These are phyloP conservation scores for Akanthomyces lecanii DNA, from an alignment of 2,329 filamentous ascomycete species.

Conservation along the genomic window DNA sequence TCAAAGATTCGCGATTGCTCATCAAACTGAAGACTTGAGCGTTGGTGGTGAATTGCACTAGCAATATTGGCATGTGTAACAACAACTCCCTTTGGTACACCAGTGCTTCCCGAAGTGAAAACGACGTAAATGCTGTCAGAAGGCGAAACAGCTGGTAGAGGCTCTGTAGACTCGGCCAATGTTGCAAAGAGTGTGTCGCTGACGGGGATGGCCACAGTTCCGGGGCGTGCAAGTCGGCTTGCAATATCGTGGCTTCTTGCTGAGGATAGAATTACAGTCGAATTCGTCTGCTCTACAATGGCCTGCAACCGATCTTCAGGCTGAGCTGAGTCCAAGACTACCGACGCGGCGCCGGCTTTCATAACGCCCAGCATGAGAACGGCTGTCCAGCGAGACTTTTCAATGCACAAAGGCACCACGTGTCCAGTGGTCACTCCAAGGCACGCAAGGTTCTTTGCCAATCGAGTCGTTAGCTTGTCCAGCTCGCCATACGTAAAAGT, in stretches of 20 bases:
- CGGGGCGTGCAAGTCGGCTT: conserved; percentile 5
- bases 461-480: conserved; percentile 7
- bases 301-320: conserved; percentile 7
- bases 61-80: conserved; percentile 13
- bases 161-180: neutral
- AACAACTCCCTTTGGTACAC: conserved; percentile 39
- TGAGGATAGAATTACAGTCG: conserved; percentile 11
- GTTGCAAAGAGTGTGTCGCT: neutral
- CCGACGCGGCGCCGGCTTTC: conserved; percentile 18
- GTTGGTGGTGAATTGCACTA: conserved; percentile 23
- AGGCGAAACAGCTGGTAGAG: neutral
- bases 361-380: conserved; percentile 16
- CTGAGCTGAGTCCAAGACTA: conserved; percentile 20
- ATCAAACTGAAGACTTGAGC: neutral
- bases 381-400: conserved; percentile 17
- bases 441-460: conserved; percentile 14
- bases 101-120: conserved; percentile 51
- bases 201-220: too few relatives aligned
- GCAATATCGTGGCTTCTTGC: too few relatives aligned
- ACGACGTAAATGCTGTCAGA: conserved; percentile 33
- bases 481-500: conserved; percentile 36
- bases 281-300: neutral
- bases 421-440: conserved; percentile 11
- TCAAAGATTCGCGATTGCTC: conserved; percentile 18
- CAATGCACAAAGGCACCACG: conserved; percentile 20